Evolutionary conservation across 2,329 filamentous ascomycete genomes (phyloP).

Genomic region (Aspergillus texensis): DNA sequence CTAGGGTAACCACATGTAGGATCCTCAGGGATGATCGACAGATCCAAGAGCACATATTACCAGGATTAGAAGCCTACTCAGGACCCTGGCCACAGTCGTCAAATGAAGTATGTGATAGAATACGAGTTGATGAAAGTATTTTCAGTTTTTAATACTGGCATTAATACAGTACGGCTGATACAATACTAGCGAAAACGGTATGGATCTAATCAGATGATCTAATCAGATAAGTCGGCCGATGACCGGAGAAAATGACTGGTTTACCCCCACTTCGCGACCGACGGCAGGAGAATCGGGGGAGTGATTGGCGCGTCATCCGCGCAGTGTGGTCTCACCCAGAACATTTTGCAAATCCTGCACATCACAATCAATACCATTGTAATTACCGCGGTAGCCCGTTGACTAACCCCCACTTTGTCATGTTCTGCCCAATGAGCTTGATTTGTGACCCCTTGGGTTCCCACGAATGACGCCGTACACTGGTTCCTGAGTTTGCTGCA

Average conservation of each 20-base stretch:
- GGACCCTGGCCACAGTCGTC: background rate
- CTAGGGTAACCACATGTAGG: background rate
- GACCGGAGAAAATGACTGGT: constrained; percentile 18
- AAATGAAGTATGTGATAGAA: background rate
- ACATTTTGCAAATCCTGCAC: background rate
- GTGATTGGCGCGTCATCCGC: constrained; percentile 13
- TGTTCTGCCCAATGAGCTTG: constrained; percentile 13
- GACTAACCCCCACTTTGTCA: constrained; percentile 2
- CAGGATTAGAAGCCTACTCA: background rate
- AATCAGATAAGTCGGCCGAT: constrained; percentile 28
- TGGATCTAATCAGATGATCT: constrained; percentile 32
- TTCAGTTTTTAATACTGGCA: background rate
- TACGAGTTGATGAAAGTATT: background rate
- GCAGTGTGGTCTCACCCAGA: background rate
- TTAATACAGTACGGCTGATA: background rate
- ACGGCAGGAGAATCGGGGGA: constrained; percentile 1
- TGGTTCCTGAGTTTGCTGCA: constrained; percentile 19
- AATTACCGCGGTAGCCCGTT: constrained; percentile 4
- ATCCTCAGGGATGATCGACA: background rate
- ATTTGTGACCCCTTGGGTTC: constrained; percentile 8
- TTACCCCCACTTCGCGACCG: constrained; percentile 3
- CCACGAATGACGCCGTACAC: constrained; percentile 20
- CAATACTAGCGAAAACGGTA: constrained; percentile 9
- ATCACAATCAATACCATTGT: constrained; percentile 1
- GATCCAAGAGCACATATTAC: background rate